Evolutionary conservation across 106 monocot genomes (phyloP).

Genomic region (Iris macrosiphon): DNA sequence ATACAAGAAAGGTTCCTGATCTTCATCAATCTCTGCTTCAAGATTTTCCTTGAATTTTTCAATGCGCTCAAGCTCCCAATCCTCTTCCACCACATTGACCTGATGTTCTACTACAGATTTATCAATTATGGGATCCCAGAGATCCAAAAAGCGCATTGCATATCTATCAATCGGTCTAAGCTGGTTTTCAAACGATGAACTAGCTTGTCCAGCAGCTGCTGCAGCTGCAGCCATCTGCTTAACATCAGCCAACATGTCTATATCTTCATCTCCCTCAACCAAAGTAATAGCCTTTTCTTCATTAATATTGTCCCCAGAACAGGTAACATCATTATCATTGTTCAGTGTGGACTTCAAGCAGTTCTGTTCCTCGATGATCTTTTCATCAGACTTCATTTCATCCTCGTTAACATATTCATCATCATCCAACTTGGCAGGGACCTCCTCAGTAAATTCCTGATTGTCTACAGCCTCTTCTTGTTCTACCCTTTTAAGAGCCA

Average conservation of each 20-base stretch:
- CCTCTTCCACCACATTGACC: conserved; percentile 51
- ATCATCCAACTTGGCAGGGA: conserved; percentile 67
- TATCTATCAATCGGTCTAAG: conserved; percentile 98
- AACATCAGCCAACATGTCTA: conserved; percentile 97
- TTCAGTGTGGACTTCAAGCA: conserved; percentile 11
- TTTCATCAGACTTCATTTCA: conserved; percentile 54
- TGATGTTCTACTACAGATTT: conserved; percentile 57
- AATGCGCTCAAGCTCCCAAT: conserved; percentile 96
- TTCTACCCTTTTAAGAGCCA: conserved; percentile 93
- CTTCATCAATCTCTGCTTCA: conserved; percentile 98
- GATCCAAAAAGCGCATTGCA: conserved; percentile 93
- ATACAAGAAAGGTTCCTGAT: conserved; percentile 90
- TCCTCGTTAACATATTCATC: conserved; percentile 87
- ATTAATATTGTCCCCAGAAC: conserved; percentile 11
- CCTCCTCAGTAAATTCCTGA: conserved; percentile 96
- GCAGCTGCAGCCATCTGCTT: conserved; percentile 97
- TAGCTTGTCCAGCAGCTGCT: conserved; percentile 89
- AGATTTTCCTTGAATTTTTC: conserved; percentile 92
- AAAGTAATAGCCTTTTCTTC: conserved; percentile 56
- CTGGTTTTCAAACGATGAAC: conserved; percentile 94
- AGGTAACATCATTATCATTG: conserved; percentile 12
- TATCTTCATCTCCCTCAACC: conserved; percentile 63
- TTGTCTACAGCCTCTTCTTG: conserved; percentile 96
- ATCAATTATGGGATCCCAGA: conserved; percentile 94
- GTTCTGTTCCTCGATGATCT: conserved; percentile 25